phyloP scores from a whole-genome alignment of 768 basidiomycete species.

The Tricholoma furcatifolium region DNA sequence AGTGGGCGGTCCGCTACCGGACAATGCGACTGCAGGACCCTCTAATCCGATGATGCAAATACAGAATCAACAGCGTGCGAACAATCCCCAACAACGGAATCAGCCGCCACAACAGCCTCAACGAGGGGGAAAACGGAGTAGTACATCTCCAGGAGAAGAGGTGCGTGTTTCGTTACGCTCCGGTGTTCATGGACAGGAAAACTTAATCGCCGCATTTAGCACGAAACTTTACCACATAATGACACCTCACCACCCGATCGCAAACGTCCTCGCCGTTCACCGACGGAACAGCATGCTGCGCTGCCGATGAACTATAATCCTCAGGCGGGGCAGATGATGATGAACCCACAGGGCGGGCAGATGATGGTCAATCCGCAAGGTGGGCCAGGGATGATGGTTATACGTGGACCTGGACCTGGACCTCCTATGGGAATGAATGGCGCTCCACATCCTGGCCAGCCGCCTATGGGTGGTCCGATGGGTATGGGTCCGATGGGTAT shows the following conservation, averaged over 20 bases:
- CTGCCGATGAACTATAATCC: constrained; percentile 24
- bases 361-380: constrained; percentile 34
- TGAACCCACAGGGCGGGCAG: constrained; percentile 29
- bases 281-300: constrained; percentile 44
- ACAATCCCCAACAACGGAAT: constrained; percentile 23
- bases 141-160: constrained; percentile 64
- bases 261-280: constrained; percentile 53
- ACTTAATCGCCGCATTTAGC: constrained; percentile 26
- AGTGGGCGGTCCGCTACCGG: constrained; percentile 18
- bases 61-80: constrained; percentile 32
- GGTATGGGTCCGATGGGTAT: constrained; percentile 19
- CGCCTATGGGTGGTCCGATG: constrained; percentile 25
- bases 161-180: constrained; percentile 28
- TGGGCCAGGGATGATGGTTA: constrained; percentile 42
- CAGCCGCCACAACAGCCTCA: constrained; percentile 27
- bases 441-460: constrained; percentile 20
- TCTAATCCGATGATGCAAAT: constrained; percentile 36
- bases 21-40: constrained; percentile 42
- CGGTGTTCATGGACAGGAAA: background rate
- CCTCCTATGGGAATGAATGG: constrained; percentile 27
- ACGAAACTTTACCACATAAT: constrained; percentile 45
- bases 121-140: constrained; percentile 45
- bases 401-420: constrained; percentile 21
- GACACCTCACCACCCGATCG: constrained; percentile 58
- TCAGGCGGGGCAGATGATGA: constrained; percentile 19